A percentile compares a stretch with the other conserved stretches of the same genome.
These are phyloP conservation scores for Thelephora terrestris DNA, from an alignment of 1,284 basidiomycete species.

Conservation along the genomic window DNA sequence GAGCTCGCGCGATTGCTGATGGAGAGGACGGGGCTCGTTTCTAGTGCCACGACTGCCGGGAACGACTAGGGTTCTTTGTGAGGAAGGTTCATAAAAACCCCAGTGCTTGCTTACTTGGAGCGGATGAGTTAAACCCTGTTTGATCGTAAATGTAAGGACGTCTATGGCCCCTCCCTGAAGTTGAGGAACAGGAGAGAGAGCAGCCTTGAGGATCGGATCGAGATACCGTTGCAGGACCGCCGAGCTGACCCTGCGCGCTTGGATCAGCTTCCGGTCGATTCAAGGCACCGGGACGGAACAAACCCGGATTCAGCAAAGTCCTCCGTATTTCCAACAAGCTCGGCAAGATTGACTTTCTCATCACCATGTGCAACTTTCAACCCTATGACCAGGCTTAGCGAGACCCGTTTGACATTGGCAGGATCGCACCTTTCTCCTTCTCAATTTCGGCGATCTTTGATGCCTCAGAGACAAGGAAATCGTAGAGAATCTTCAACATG, in stretches of 20 bases:
- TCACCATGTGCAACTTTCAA: slow-evolving; percentile 32
- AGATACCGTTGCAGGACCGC: slow-evolving; percentile 92
- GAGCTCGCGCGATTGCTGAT: slow-evolving; percentile 71
- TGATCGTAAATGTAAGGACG: slow-evolving; percentile 85
- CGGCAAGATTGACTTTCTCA: slow-evolving; percentile 73
- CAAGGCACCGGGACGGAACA: slow-evolving; percentile 15
- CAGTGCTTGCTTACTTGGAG: slow-evolving; percentile 48
- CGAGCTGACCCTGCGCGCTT: slow-evolving; percentile 67
- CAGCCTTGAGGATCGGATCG: slow-evolving; percentile 70
- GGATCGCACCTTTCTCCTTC: slow-evolving; percentile 46
- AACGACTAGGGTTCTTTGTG: slow-evolving; percentile 51
- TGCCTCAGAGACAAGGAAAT: slow-evolving; percentile 78
- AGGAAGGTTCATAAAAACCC: background rate
- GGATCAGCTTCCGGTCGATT: background rate
- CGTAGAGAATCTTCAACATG: slow-evolving; percentile 81
- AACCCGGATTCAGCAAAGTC: slow-evolving; percentile 94
- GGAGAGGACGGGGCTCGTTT: slow-evolving; percentile 61
- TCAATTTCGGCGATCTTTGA: slow-evolving; percentile 60
- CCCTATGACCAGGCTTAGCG: background rate
- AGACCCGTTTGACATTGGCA: background rate
- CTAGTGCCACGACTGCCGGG: slow-evolving; percentile 87
- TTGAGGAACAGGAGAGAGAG: slow-evolving; percentile 56
- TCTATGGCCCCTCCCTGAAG: slow-evolving; percentile 85
- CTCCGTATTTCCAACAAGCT: slow-evolving; percentile 89
- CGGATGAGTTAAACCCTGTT: slow-evolving; percentile 93